phyloP scores from a whole-genome alignment of 2,329 filamentous ascomycete species.

The Fusarium oligoseptatum region DNA sequence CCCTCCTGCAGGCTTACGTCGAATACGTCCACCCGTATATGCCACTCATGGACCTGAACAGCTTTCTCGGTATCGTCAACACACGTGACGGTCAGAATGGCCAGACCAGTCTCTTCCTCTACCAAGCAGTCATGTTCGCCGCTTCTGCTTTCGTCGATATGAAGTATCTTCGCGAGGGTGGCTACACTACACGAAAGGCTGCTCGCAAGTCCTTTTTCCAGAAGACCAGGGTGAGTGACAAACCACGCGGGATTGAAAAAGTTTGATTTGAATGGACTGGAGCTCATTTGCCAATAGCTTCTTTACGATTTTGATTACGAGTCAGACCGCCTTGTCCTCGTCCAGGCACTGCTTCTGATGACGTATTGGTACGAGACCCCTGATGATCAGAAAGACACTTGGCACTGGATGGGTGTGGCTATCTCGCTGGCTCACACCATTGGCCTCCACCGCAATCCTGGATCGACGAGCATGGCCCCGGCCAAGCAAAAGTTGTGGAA shows the following conservation, averaged over 20 bases:
- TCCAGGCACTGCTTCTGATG: conserved; percentile 91
- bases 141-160: conserved; percentile 90
- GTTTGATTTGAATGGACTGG: background rate
- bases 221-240: conserved; percentile 79
- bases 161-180: conserved; percentile 79
- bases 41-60: conserved; percentile 81
- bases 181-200: conserved; percentile 82
- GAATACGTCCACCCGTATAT: conserved; percentile 96
- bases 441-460: conserved; percentile 88
- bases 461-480: conserved; percentile 78
- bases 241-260: conserved; percentile 6
- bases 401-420: conserved; percentile 98
- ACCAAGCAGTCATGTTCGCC: conserved; percentile 95
- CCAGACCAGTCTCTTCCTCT: conserved; percentile 85
- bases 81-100: conserved; percentile 76
- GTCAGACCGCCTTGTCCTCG: conserved; percentile 86
- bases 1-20: conserved; percentile 84
- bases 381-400: conserved; percentile 97
- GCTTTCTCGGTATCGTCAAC: conserved; percentile 72
- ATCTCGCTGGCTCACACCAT: conserved; percentile 95
- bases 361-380: conserved; percentile 98
- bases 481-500: conserved; percentile 89
- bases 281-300: conserved; percentile 62
- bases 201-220: conserved; percentile 91
- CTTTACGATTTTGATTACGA: conserved; percentile 98